These are phyloP conservation scores for Phytophthora colocasiae DNA, from an alignment of 352 stramenopile genomes.

Conservation along the genomic window DNA sequence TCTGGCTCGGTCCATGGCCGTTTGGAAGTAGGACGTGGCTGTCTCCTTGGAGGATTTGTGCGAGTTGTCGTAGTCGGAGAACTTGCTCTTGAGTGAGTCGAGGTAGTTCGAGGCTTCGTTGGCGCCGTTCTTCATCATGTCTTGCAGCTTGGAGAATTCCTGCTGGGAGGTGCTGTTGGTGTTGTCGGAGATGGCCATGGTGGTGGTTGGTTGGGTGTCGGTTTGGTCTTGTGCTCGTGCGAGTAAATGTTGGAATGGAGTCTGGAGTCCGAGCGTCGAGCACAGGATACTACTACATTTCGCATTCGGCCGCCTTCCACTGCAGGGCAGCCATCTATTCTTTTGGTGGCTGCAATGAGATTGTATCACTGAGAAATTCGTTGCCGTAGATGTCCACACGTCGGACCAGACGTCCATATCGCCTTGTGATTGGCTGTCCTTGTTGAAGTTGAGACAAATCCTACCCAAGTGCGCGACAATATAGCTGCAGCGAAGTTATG, in stretches of 20 bases:
- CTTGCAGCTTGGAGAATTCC: conserved; percentile 47
- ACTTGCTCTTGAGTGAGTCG: conserved; percentile 47
- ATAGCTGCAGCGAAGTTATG: not conserved
- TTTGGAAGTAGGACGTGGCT: conserved; percentile 44
- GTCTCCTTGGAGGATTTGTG: conserved; percentile 45
- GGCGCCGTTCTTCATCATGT: conserved; percentile 39
- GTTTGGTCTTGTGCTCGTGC: conserved; percentile 5
- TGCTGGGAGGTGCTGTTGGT: conserved; percentile 29
- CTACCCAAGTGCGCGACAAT: not conserved
- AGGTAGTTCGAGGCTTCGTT: conserved; percentile 42
- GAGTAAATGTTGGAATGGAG: conserved; percentile 27
- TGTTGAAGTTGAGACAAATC: too few relatives aligned
- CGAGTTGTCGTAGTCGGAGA: conserved; percentile 50
- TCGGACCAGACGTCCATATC: too few relatives aligned
- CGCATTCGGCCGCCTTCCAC: too few relatives aligned
- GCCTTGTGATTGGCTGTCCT: too few relatives aligned
- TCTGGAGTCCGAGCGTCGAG: not conserved
- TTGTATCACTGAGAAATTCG: not conserved
- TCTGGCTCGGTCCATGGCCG: conserved; percentile 40
- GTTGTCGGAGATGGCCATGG: conserved; percentile 39
- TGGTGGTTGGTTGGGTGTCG: not conserved
- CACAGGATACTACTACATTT: not conserved
- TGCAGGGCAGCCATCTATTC: not conserved
- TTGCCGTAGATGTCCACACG: too few relatives aligned
- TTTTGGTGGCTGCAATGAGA: not conserved